A percentile compares a stretch with the other conserved stretches of the same genome.
Evolutionary conservation across 148 eudicot species (phyloP).

Genomic region (Pouteria glomerata): DNA sequence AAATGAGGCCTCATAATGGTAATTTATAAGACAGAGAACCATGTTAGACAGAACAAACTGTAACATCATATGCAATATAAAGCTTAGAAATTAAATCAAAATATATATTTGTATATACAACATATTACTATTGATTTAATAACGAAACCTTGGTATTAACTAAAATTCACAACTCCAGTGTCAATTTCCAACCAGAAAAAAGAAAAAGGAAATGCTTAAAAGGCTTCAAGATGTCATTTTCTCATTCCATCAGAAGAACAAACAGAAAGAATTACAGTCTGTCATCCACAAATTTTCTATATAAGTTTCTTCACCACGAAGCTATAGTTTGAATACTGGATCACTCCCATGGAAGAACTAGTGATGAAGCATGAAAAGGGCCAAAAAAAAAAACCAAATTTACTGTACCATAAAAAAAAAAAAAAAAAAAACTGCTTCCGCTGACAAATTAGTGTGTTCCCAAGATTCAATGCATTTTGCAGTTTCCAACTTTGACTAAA

Average conservation of each 20-base stretch:
- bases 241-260: not conserved
- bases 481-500: not conserved
- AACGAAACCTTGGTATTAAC: not conserved
- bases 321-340: too few relatives aligned
- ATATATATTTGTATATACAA: not conserved
- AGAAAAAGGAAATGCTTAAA: not conserved
- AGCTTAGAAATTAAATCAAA: not conserved
- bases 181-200: not conserved
- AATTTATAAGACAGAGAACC: slow-evolving; percentile 2
- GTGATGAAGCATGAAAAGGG: too few relatives aligned
- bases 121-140: not conserved
- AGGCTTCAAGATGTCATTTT: not conserved
- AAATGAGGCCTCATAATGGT: not conserved
- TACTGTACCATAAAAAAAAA: not conserved
- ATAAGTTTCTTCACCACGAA: too few relatives aligned
- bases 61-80: not conserved
- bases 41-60: not conserved
- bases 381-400: too few relatives aligned
- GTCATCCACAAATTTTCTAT: too few relatives aligned
- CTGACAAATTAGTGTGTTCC: too few relatives aligned
- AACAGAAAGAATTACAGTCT: not conserved
- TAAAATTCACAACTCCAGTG: not conserved
- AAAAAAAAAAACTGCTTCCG: not conserved
- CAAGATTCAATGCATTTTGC: not conserved
- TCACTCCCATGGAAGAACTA: too few relatives aligned